These are phyloP conservation scores for Cordyceps fumosorosea DNA, from an alignment of 2,329 filamentous ascomycete species.

Conservation along the genomic window DNA sequence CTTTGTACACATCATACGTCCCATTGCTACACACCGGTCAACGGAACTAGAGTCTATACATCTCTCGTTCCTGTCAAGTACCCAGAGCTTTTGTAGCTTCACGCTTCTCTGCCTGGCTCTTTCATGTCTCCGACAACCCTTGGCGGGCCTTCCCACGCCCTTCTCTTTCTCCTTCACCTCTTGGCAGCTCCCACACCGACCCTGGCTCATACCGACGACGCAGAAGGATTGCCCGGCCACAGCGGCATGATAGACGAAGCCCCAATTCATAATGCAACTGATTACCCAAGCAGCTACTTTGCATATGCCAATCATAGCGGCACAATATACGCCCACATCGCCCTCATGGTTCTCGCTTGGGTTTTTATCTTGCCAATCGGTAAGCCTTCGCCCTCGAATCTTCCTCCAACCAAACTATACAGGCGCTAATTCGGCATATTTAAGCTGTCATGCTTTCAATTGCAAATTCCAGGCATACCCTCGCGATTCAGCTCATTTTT, in stretches of 20 bases:
- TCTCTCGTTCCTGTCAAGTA: not conserved
- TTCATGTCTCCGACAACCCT: not conserved
- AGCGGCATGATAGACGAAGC: constrained; percentile 1
- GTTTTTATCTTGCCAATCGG: constrained; percentile 65
- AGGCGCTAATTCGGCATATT: constrained; percentile 10
- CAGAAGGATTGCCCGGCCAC: constrained; percentile 13
- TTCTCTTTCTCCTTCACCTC: constrained; percentile 1
- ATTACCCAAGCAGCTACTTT: constrained; percentile 52
- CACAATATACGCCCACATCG: constrained; percentile 63
- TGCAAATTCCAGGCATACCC: constrained; percentile 66
- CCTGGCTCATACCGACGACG: constrained; percentile 13
- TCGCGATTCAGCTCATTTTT: constrained; percentile 64
- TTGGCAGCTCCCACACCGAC: constrained; percentile 13
- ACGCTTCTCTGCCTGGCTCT: not conserved
- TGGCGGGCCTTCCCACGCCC: not conserved
- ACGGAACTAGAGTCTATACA: not conserved
- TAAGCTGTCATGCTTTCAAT: constrained; percentile 81
- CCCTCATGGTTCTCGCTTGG: constrained; percentile 65
- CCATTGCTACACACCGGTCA: too few species aligned
- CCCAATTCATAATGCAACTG: constrained; percentile 19
- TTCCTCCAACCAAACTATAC: too few species aligned
- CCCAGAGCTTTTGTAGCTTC: not conserved
- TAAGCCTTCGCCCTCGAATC: constrained; percentile 33
- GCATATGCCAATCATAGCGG: constrained; percentile 43
- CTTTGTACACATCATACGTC: too few species aligned